Evolutionary conservation across 768 basidiomycete genomes (phyloP).

Genomic region (Tubosaeta sp.): DNA sequence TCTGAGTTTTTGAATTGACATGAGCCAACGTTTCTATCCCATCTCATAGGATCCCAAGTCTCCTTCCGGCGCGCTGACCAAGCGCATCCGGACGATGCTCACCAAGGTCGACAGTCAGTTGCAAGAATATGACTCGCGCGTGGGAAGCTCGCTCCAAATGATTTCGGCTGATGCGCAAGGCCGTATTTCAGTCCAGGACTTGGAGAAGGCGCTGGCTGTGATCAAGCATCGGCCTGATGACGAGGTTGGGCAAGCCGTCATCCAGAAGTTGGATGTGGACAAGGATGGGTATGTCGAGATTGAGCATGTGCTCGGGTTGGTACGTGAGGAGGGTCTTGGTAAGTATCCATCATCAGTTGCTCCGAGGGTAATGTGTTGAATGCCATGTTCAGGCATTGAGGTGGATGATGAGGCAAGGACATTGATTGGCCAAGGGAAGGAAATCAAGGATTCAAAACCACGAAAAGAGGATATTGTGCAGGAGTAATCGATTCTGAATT

Average conservation of each 20-base stretch:
- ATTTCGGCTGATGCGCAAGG: conserved; percentile 85
- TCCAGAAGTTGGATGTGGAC: conserved; percentile 93
- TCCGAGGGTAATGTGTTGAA: not conserved
- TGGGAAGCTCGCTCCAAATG: conserved; percentile 80
- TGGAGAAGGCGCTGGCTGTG: conserved; percentile 86
- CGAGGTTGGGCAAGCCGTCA: conserved; percentile 79
- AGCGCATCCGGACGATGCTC: conserved; percentile 93
- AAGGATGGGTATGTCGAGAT: conserved; percentile 94
- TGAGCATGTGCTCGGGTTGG: conserved; percentile 87
- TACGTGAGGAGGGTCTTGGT: conserved; percentile 85
- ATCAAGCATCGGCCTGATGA: conserved; percentile 94
- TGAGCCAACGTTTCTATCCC: not conserved
- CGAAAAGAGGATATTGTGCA: conserved; percentile 95
- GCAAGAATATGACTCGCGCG: conserved; percentile 85
- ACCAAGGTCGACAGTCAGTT: conserved; percentile 93
- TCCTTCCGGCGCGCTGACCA: conserved; percentile 83
- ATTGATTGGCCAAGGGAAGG: conserved; percentile 77
- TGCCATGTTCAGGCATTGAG: conserved; percentile 55
- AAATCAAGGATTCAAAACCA: conserved; percentile 75
- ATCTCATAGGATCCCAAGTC: conserved; percentile 65
- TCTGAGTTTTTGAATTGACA: not conserved
- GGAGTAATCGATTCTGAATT: conserved; percentile 42
- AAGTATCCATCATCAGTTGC: conserved; percentile 18
- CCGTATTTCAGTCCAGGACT: conserved; percentile 81
- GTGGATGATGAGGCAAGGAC: conserved; percentile 82